These are phyloP conservation scores for Anisodus acutangulus DNA, from an alignment of 257 asterid species.

Conservation along the genomic window DNA sequence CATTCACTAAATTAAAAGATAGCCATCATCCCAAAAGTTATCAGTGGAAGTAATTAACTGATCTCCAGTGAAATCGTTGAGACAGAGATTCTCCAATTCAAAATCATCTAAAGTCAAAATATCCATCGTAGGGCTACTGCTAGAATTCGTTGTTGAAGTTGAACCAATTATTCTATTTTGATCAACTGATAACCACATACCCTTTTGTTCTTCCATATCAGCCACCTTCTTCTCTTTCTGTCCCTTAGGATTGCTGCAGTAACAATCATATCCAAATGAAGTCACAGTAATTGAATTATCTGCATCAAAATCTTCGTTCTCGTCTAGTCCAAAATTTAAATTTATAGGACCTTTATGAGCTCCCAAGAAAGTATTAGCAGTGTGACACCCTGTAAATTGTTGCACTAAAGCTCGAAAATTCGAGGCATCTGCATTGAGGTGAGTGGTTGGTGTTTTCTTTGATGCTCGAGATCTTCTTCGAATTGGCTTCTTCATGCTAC, in stretches of 20 bases:
- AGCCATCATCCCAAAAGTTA: slow-evolving; percentile 25
- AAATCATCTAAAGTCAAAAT: slow-evolving; percentile 20
- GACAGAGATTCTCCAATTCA: slow-evolving; percentile 26
- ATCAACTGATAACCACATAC: background rate
- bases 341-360: slow-evolving; percentile 59
- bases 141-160: background rate
- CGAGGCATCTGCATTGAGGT: slow-evolving; percentile 33
- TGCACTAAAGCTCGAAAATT: slow-evolving; percentile 50
- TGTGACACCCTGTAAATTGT: slow-evolving; percentile 65
- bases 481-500: slow-evolving; percentile 19
- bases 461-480: slow-evolving; percentile 41
- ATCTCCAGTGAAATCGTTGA: slow-evolving; percentile 23
- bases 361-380: slow-evolving; percentile 34
- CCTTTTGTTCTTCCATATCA: background rate
- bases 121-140: slow-evolving; percentile 16
- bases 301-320: background rate
- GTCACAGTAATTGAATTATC: background rate
- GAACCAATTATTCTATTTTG: background rate
- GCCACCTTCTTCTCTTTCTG: background rate
- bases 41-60: background rate
- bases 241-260: background rate
- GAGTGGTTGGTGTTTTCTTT: slow-evolving; percentile 38
- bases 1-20: background rate
- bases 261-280: slow-evolving; percentile 13
- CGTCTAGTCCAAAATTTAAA: slow-evolving; percentile 49